These are phyloP conservation scores for Aspergillus tubingensis DNA, from an alignment of 2,329 filamentous ascomycete species.

Conservation along the genomic window DNA sequence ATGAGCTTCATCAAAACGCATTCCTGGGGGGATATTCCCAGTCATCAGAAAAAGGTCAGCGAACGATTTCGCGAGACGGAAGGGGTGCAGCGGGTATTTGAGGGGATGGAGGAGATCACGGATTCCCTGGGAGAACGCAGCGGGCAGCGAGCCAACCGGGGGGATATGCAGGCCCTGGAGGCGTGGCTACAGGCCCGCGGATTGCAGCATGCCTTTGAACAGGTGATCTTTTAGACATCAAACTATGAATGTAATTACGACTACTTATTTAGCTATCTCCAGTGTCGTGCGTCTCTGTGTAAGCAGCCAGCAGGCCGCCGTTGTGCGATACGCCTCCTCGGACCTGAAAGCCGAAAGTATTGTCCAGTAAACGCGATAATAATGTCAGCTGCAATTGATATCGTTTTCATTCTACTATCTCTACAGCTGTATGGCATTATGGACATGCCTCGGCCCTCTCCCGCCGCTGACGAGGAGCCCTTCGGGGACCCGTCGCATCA, in stretches of 20 bases:
- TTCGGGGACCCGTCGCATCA: too few species aligned
- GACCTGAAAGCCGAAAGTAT: too few species aligned
- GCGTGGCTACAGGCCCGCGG: constrained; percentile 30
- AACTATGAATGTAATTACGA: not conserved
- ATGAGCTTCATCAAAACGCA: constrained; percentile 66
- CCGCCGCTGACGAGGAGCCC: too few species aligned
- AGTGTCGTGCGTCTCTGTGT: too few species aligned
- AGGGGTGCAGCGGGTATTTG: constrained; percentile 28
- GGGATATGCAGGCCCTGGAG: constrained; percentile 39
- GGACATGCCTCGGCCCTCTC: too few species aligned
- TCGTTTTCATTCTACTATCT: too few species aligned
- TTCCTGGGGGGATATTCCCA: constrained; percentile 64
- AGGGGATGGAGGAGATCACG: constrained; percentile 37
- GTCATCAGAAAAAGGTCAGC: constrained; percentile 64
- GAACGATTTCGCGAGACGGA: constrained; percentile 53
- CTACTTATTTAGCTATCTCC: too few species aligned
- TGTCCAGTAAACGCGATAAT: too few species aligned
- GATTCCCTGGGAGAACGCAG: constrained; percentile 35
- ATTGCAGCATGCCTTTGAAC: constrained; percentile 34
- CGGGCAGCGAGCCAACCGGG: constrained; percentile 36
- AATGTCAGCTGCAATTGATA: too few species aligned
- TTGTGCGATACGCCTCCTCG: too few species aligned
- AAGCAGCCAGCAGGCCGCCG: too few species aligned
- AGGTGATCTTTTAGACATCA: constrained; percentile 31
- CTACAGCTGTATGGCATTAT: too few species aligned